Conservation (phyloP, 2,329 filamentous ascomycete species). For the Alternaria arbusti region DNA sequence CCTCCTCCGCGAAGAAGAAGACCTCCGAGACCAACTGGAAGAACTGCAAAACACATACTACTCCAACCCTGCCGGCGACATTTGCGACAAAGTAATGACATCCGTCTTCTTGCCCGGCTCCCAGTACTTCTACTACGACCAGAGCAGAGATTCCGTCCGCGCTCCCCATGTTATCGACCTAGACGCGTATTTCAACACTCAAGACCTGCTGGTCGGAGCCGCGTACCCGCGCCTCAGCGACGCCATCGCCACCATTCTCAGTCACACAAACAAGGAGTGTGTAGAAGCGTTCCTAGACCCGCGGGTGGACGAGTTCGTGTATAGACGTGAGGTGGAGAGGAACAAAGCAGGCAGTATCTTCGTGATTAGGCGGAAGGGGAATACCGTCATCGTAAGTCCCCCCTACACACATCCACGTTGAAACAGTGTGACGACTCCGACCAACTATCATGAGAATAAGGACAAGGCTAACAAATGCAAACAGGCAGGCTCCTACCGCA, state of each 20-base stretch:
- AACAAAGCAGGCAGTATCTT: background rate
- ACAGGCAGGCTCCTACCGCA: slow-evolving; percentile 21
- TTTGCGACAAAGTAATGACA: slow-evolving; percentile 10
- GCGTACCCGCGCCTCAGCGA: slow-evolving; percentile 20
- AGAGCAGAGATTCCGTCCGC: background rate
- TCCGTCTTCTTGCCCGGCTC: background rate
- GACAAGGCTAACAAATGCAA: background rate
- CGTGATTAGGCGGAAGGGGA: slow-evolving; percentile 13
- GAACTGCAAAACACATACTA: slow-evolving; percentile 8
- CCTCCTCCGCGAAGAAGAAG: background rate
- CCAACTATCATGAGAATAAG: background rate
- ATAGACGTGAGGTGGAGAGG: slow-evolving; percentile 13
- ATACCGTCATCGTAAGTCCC: slow-evolving; percentile 7
- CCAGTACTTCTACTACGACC: background rate
- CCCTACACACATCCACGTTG: background rate
- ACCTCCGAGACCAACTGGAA: background rate
- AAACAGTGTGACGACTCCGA: background rate
- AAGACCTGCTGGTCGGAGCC: background rate
- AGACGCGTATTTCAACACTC: background rate
- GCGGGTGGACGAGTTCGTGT: slow-evolving; percentile 14
- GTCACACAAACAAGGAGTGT: slow-evolving; percentile 15
- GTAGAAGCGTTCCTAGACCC: slow-evolving; percentile 21
- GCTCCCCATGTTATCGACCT: slow-evolving; percentile 11
- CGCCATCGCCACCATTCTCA: slow-evolving; percentile 22
- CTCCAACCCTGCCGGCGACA: slow-evolving; percentile 7